Conservation (phyloP, 805 yeast genomes). For the Yamadazyma phyllophila region DNA sequence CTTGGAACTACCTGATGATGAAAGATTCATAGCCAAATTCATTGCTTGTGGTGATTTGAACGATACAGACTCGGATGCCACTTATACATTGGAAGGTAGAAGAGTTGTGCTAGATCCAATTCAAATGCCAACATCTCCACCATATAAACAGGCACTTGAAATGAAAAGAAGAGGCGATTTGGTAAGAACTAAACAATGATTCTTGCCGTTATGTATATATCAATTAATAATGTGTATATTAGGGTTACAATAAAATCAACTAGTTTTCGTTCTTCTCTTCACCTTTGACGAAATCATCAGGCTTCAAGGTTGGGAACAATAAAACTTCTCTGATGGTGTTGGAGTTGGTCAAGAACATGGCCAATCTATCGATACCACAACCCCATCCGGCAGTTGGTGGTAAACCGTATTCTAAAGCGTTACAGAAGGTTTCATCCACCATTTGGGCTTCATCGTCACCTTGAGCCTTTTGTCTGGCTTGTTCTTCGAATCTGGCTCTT, state of each 20-base stretch:
- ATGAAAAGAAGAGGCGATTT: constrained; percentile 69
- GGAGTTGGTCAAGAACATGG: constrained; percentile 96
- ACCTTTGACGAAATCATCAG: constrained; percentile 56
- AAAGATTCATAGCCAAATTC: constrained; percentile 81
- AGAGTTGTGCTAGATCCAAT: constrained; percentile 68
- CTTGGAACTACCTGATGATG: constrained; percentile 54
- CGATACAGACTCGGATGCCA: constrained; percentile 92
- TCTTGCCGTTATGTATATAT: background rate
- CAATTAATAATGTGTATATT: constrained; percentile 1
- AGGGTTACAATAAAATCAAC: background rate
- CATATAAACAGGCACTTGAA: constrained; percentile 89
- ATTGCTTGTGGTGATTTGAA: constrained; percentile 92
- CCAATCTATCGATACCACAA: constrained; percentile 96
- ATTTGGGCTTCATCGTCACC: constrained; percentile 99
- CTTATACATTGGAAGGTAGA: constrained; percentile 59
- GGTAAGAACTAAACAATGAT: constrained; percentile 12
- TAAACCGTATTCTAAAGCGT: constrained; percentile 95
- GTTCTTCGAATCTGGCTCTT: constrained; percentile 96
- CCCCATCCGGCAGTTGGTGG: constrained; percentile 99
- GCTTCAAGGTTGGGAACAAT: constrained; percentile 98
- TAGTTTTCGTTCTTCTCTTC: constrained; percentile 25
- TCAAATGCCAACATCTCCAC: constrained; percentile 95
- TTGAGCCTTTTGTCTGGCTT: constrained; percentile 96
- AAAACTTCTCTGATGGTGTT: constrained; percentile 97
- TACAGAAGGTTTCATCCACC: constrained; percentile 94